Percentiles rank a stretch among this genome's conserved stretches.
phyloP scores from a whole-genome alignment of 1,139 yeast genomes.

The Martiniozyma asiatica region DNA sequence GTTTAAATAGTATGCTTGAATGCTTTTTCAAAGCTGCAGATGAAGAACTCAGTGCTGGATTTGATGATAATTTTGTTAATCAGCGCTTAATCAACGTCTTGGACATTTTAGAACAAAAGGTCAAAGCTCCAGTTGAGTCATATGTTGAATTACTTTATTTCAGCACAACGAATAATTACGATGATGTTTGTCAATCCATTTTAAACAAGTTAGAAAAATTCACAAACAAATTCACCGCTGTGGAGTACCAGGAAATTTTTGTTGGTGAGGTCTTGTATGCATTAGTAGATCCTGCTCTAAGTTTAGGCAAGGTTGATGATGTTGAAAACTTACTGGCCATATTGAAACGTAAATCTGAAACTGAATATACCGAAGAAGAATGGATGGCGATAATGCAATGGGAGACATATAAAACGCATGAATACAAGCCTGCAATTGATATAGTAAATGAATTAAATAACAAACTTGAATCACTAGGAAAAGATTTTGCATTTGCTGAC shows the following conservation, averaged over 20 bases:
- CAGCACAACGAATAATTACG: constrained; percentile 17
- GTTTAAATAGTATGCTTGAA: constrained; percentile 10
- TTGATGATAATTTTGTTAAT: constrained; percentile 18
- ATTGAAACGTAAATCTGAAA: constrained; percentile 5
- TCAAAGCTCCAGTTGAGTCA: constrained; percentile 12
- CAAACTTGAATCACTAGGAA: constrained; percentile 7
- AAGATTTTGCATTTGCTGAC: constrained; percentile 13
- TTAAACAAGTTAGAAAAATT: constrained; percentile 12
- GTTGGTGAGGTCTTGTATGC: constrained; percentile 18
- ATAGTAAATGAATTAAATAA: constrained; percentile 11
- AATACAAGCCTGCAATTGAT: constrained; percentile 7
- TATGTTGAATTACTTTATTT: constrained; percentile 20
- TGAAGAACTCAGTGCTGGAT: constrained; percentile 17
- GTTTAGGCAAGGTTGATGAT: constrained; percentile 11
- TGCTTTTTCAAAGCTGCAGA: constrained; percentile 20
- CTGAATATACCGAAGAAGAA: constrained; percentile 14
- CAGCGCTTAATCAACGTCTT: constrained; percentile 11
- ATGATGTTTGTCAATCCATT: constrained; percentile 14
- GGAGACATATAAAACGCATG: constrained; percentile 9
- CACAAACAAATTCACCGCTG: constrained; percentile 11
- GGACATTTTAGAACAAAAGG: constrained; percentile 12
- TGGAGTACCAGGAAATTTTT: constrained; percentile 7
- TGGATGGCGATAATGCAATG: constrained; percentile 18
- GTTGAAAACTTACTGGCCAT: constrained; percentile 11
- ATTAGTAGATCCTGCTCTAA: constrained; percentile 16